These are phyloP conservation scores for Solioccasus polychromus DNA, from an alignment of 768 basidiomycete species.

Conservation along the genomic window DNA sequence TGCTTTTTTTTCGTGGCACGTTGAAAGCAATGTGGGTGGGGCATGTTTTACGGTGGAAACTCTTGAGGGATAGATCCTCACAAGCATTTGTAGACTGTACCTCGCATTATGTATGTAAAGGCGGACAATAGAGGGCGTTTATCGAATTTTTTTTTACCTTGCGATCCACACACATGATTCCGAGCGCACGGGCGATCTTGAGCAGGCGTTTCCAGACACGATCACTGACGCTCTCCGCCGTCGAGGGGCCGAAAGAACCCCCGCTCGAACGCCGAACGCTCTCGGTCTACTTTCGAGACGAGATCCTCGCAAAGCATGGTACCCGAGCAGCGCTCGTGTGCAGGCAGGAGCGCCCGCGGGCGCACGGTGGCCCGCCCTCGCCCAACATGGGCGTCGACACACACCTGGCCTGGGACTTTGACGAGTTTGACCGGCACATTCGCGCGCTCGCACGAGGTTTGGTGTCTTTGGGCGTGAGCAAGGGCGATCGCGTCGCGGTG, in stretches of 20 bases:
- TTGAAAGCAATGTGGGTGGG: not conserved
- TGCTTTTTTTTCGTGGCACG: conserved; percentile 4
- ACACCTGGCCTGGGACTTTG: conserved; percentile 72
- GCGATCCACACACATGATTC: too few species aligned
- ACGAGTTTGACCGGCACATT: conserved; percentile 65
- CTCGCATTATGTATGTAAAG: not conserved
- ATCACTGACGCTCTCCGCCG: conserved; percentile 46
- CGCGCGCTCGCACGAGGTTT: conserved; percentile 69
- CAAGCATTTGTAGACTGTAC: too few species aligned
- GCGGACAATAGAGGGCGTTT: too few species aligned
- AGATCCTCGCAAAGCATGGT: conserved; percentile 49
- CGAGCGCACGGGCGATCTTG: too few species aligned
- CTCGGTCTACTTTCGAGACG: conserved; percentile 55
- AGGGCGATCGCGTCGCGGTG: conserved; percentile 75
- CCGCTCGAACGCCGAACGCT: conserved; percentile 57
- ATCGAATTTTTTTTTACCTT: too few species aligned
- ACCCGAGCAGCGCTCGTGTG: conserved; percentile 64
- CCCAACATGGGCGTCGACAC: conserved; percentile 45
- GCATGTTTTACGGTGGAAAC: too few species aligned
- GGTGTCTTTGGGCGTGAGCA: conserved; percentile 62
- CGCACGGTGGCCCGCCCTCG: conserved; percentile 60
- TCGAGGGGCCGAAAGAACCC: conserved; percentile 55
- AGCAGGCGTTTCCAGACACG: conserved; percentile 15
- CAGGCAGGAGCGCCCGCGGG: conserved; percentile 51
- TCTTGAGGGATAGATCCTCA: conserved; percentile 13